Evolutionary conservation across 129 eudicot species (phyloP).

Genomic region (Helianthus annuus): HanXRQr2.0-SUNRISE NC_035445.2:163126585-163127084

Average conservation of each 20-base stretch:
- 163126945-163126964: constrained; percentile 61
- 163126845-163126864: constrained; percentile 52
- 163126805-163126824: constrained; percentile 62
- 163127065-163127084: no score
- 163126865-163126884: constrained; percentile 59
- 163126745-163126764: constrained; percentile 83
- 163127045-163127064: constrained; percentile 34
- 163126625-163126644: background rate
- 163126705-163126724: constrained; percentile 72
- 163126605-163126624: constrained; percentile 19
- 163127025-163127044: constrained; percentile 45
- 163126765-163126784: constrained; percentile 74
- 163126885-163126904: constrained; percentile 72
- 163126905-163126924: constrained; percentile 81
- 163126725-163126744: constrained; percentile 75
- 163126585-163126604: constrained; percentile 85
- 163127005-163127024: constrained; percentile 50
- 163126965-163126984: constrained; percentile 38
- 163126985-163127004: constrained; percentile 39
- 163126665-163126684: background rate
- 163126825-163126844: constrained; percentile 51
- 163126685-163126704: constrained; percentile 8
- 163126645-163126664: background rate
- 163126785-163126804: constrained; percentile 78
- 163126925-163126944: constrained; percentile 67